Conservation (phyloP, 139 green algal species). For the Closterium sp. region DNA sequence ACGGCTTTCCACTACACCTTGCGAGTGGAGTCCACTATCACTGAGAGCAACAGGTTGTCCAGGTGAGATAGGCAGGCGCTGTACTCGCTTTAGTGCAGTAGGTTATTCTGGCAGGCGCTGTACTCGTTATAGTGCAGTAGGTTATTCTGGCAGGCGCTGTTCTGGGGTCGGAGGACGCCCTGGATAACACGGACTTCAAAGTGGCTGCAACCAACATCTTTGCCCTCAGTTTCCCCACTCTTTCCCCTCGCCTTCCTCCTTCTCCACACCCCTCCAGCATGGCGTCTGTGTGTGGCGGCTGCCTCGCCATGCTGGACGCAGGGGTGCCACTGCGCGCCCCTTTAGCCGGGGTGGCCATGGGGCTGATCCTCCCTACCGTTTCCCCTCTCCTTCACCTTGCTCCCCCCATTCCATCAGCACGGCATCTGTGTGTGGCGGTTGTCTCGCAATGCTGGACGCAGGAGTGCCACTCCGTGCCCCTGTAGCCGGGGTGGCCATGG, state of each 20-base stretch:
- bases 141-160: no score
- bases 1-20: slow-evolving; percentile 80
- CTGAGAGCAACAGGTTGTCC: slow-evolving; percentile 92
- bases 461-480: slow-evolving; percentile 81
- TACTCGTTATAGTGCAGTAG: no score
- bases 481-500: slow-evolving; percentile 97
- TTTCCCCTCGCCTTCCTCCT: no score
- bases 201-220: no score
- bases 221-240: not conserved
- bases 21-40: slow-evolving; percentile 92
- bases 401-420: slow-evolving; percentile 60
- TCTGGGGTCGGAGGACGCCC: slow-evolving; percentile 86
- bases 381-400: not conserved
- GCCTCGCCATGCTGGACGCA: slow-evolving; percentile 89
- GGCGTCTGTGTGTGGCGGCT: slow-evolving; percentile 95
- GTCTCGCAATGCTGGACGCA: slow-evolving; percentile 89
- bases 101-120: no score
- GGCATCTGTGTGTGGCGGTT: slow-evolving; percentile 94
- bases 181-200: slow-evolving; percentile 99
- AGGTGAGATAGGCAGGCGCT: no score
- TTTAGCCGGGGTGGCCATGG: slow-evolving; percentile 97
- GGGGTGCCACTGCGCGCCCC: slow-evolving; percentile 81
- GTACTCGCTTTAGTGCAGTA: no score
- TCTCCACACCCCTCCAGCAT: slow-evolving; percentile 73
- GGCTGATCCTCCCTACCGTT: slow-evolving; percentile 76